These are phyloP conservation scores for Aegilops tauschii DNA, from an alignment of 176 grass and related monocot species.

Conservation along the genomic window DNA sequence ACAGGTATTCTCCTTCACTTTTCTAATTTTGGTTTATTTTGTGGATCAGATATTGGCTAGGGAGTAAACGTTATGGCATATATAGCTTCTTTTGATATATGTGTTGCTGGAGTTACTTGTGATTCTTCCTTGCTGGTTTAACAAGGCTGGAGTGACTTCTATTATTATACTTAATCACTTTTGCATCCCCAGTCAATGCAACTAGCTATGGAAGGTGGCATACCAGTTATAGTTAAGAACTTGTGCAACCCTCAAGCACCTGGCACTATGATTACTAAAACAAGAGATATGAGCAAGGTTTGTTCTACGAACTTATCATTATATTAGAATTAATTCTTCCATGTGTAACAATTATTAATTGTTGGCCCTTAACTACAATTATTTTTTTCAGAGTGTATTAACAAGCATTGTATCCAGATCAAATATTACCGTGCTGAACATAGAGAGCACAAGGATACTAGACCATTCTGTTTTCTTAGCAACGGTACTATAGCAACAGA, in stretches of 20 bases:
- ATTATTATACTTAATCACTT: neutral
- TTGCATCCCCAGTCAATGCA: slow-evolving; percentile 82
- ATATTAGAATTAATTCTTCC: neutral
- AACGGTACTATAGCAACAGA: no score
- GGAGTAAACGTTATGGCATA: neutral
- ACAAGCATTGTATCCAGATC: slow-evolving; percentile 88
- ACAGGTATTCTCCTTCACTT: slow-evolving; percentile 22
- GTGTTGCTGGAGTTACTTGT: neutral
- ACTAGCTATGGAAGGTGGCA: slow-evolving; percentile 64
- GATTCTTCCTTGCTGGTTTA: neutral
- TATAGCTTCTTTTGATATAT: neutral
- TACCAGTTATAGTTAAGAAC: slow-evolving; percentile 75
- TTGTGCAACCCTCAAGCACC: slow-evolving; percentile 62
- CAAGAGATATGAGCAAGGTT: slow-evolving; percentile 87
- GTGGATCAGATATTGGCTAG: neutral
- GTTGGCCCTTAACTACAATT: neutral
- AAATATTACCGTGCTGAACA: slow-evolving; percentile 84
- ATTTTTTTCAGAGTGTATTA: slow-evolving; percentile 57
- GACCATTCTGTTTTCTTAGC: no score
- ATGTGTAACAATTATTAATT: neutral
- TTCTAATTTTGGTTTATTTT: neutral
- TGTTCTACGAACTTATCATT: neutral
- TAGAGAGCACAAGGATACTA: slow-evolving; percentile 55
- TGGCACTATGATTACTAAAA: slow-evolving; percentile 74
- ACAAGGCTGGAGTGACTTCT: neutral